Evolutionary conservation across 371 early-diverging fungal genomes (phyloP).

Genomic region (Mucor circinelloides): DNA sequence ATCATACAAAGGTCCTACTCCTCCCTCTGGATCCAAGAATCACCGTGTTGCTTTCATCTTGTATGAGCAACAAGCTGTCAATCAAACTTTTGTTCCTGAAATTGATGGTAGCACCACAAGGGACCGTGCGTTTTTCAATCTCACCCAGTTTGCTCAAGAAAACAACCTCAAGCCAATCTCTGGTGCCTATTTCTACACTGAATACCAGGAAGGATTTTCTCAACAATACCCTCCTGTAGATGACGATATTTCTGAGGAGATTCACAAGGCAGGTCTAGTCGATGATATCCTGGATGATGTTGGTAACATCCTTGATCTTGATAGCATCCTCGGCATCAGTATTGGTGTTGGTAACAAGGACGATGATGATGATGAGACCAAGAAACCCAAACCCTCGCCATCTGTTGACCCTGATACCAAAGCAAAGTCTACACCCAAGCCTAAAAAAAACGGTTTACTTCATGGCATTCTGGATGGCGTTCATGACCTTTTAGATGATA

Average conservation of each 20-base stretch:
- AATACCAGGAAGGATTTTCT: background rate
- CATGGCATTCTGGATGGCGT: background rate
- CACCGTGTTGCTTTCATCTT: conserved; percentile 34
- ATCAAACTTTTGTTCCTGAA: background rate
- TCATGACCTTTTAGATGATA: background rate
- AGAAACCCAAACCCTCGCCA: background rate
- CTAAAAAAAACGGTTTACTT: background rate
- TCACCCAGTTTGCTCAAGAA: conserved; percentile 14
- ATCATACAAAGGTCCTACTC: conserved; percentile 13
- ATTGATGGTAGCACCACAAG: background rate
- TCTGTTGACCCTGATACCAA: background rate
- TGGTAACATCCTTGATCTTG: background rate
- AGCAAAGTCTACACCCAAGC: background rate
- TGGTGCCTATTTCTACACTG: conserved; percentile 18
- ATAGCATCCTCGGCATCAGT: background rate
- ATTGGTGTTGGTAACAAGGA: background rate
- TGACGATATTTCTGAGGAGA: background rate
- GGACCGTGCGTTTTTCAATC: conserved; percentile 5
- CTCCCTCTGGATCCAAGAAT: conserved; percentile 1
- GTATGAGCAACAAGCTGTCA: conserved; percentile 23
- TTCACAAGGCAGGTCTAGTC: background rate
- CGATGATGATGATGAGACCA: background rate
- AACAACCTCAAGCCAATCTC: conserved; percentile 25
- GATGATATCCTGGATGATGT: background rate
- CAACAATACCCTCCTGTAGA: background rate